Conservation (phyloP, 202 grass and related monocot genomes). For the Carex arenaria region DNA sequence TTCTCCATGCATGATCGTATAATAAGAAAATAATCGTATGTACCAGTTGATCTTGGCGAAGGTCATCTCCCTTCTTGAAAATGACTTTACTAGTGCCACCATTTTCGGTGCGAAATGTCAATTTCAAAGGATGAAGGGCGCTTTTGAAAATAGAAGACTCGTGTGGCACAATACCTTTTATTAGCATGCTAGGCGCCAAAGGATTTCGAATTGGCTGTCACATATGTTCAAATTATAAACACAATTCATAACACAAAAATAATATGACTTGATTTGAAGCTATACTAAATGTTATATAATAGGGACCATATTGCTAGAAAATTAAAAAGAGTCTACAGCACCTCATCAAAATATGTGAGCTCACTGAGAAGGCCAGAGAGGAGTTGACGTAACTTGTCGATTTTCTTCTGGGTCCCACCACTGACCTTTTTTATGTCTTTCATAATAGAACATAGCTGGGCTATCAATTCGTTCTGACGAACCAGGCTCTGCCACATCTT, state of each 20-base stretch:
- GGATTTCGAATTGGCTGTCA: slow-evolving; percentile 97
- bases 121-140: slow-evolving; percentile 72
- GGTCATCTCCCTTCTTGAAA: slow-evolving; percentile 98
- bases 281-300: neutral
- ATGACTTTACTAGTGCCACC: slow-evolving; percentile 78
- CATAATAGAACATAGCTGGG: slow-evolving; percentile 84
- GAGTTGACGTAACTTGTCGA: slow-evolving; percentile 83
- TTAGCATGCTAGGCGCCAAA: slow-evolving; percentile 54
- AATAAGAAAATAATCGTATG: slow-evolving; percentile 28
- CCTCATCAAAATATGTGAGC: slow-evolving; percentile 97
- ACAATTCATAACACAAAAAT: neutral
- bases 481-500: slow-evolving; percentile 88
- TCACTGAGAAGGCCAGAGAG: slow-evolving; percentile 77
- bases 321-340: slow-evolving; percentile 10
- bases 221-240: slow-evolving; percentile 9
- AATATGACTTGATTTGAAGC: neutral
- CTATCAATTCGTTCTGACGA: slow-evolving; percentile 74
- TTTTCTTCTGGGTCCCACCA: slow-evolving; percentile 86
- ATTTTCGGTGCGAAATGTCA: slow-evolving; percentile 87
- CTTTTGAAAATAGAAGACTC: slow-evolving; percentile 97
- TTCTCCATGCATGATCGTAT: neutral
- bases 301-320: neutral
- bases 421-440: slow-evolving; percentile 80
- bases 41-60: slow-evolving; percentile 99
- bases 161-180: slow-evolving; percentile 73